phyloP scores from a whole-genome alignment of 2,329 filamentous ascomycete species.

The Trichoderma guizhouense region DNA sequence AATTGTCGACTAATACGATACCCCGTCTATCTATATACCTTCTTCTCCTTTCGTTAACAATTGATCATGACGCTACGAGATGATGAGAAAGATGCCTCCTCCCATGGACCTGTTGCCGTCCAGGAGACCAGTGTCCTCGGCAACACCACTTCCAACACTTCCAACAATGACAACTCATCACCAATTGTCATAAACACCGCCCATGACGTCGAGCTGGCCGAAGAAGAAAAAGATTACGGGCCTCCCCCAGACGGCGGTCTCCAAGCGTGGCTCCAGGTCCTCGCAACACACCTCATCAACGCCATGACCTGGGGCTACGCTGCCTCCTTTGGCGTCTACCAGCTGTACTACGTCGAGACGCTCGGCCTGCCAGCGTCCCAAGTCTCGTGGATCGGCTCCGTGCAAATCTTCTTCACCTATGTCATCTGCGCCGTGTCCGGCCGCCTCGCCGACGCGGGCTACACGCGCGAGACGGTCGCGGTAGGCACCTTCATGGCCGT shows the following conservation, averaged over 20 bases:
- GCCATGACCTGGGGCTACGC: conserved; percentile 50
- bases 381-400: conserved; percentile 46
- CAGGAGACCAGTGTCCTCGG: not conserved
- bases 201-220: not conserved
- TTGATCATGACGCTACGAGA: conserved; percentile 8
- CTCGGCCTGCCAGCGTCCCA: conserved; percentile 35
- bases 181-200: not conserved
- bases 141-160: not conserved
- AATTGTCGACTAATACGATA: not conserved
- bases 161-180: not conserved
- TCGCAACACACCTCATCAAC: conserved; percentile 47
- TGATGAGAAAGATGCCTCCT: conserved; percentile 1
- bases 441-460: conserved; percentile 49
- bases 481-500: conserved; percentile 42
- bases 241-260: conserved; percentile 37
- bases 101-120: not conserved
- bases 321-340: conserved; percentile 51
- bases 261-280: conserved; percentile 44
- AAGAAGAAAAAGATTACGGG: not conserved
- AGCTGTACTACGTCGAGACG: conserved; percentile 44
- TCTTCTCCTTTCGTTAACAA: not conserved
- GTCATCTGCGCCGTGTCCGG: conserved; percentile 47
- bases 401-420: conserved; percentile 51
- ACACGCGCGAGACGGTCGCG: conserved; percentile 40
- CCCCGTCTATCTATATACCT: not conserved